These are phyloP conservation scores for Melaleuca alternifolia DNA, from an alignment of 345 rosid genomes.

Conservation along the genomic window DNA sequence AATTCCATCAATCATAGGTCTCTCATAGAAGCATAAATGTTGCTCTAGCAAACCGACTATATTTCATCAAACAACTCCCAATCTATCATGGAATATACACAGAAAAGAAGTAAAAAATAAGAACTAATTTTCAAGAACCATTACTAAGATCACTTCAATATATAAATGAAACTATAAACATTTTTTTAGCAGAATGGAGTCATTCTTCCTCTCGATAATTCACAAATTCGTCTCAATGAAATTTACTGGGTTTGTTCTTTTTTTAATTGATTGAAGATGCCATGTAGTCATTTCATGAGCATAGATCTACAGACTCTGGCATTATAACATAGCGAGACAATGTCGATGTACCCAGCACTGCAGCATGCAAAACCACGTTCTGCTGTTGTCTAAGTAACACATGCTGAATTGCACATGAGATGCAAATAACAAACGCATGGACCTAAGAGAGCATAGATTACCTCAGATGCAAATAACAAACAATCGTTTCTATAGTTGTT, in stretches of 20 bases:
- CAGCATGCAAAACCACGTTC: background rate
- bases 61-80: background rate
- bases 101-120: background rate
- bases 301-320: background rate
- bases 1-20: background rate
- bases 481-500: background rate
- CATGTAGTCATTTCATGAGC: background rate
- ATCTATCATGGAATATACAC: background rate
- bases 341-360: background rate
- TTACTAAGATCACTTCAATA: background rate
- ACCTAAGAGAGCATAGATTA: background rate
- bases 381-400: background rate
- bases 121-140: background rate
- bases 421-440: background rate
- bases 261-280: background rate
- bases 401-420: background rate
- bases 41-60: background rate
- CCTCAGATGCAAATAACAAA: too few species aligned
- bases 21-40: background rate
- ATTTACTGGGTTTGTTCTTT: background rate
- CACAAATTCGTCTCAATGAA: background rate
- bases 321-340: background rate
- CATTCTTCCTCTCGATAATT: background rate
- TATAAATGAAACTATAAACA: background rate
- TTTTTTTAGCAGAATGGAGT: background rate